phyloP scores from a whole-genome alignment of 1,284 basidiomycete species.

The Pseudozyma sp. region DNA sequence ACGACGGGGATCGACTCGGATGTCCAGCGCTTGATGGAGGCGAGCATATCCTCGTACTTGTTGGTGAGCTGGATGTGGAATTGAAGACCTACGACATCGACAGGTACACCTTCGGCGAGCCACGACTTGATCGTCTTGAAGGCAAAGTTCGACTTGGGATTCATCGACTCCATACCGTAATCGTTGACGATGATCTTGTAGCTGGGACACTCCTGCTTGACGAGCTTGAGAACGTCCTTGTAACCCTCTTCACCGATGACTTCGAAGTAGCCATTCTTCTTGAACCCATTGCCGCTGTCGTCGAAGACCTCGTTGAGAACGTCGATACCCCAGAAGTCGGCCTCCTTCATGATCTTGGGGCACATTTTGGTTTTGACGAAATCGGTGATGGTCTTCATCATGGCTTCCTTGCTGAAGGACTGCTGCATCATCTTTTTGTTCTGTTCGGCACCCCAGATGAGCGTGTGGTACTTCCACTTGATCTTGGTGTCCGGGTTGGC shows the following conservation, averaged over 20 bases:
- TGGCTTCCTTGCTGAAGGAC: conserved; percentile 41
- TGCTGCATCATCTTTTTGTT: conserved; percentile 39
- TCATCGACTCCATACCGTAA: conserved; percentile 38
- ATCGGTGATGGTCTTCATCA: conserved; percentile 49
- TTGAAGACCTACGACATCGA: conserved; percentile 38
- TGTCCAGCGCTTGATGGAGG: conserved; percentile 43
- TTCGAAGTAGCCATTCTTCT: conserved; percentile 49
- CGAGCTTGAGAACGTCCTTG: conserved; percentile 37
- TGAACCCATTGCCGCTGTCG: conserved; percentile 41
- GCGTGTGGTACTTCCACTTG: conserved; percentile 41
- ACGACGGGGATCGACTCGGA: conserved; percentile 32
- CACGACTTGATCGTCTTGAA: conserved; percentile 50
- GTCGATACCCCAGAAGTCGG: conserved; percentile 46
- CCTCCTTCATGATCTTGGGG: conserved; percentile 49
- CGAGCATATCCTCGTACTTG: conserved; percentile 37
- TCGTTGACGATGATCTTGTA: conserved; percentile 51
- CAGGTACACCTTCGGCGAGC: conserved; percentile 37
- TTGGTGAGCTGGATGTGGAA: conserved; percentile 32
- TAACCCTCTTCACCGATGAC: conserved; percentile 48
- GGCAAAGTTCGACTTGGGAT: conserved; percentile 41
- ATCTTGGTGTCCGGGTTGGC: conserved; percentile 7
- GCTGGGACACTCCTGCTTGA: conserved; percentile 38
- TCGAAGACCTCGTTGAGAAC: conserved; percentile 50
- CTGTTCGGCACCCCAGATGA: conserved; percentile 41
- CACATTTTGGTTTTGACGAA: conserved; percentile 44